These are phyloP conservation scores for Termitomyces sp. DNA, from an alignment of 768 basidiomycete genomes.

Conservation along the genomic window DNA sequence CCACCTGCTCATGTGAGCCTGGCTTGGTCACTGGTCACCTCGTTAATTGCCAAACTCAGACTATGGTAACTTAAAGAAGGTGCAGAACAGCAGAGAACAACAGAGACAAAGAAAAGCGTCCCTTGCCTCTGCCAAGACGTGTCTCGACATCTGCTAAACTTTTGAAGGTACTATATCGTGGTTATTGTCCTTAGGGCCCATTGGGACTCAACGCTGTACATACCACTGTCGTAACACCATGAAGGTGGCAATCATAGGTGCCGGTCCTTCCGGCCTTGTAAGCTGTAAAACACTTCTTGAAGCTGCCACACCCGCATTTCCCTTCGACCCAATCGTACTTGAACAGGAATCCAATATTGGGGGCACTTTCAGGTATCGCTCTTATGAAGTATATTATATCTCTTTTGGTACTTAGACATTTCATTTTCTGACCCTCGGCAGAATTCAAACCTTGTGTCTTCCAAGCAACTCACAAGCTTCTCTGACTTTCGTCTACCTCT, in stretches of 20 bases:
- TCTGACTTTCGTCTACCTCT: constrained; percentile 53
- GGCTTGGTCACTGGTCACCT: too few species aligned
- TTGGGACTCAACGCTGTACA: neutral
- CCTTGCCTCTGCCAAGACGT: too few species aligned
- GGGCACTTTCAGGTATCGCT: constrained; percentile 48
- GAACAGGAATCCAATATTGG: constrained; percentile 48
- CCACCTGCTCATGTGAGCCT: too few species aligned
- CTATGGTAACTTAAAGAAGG: too few species aligned
- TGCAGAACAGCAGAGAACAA: too few species aligned
- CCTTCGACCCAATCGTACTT: constrained; percentile 45
- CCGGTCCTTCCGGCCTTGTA: constrained; percentile 47
- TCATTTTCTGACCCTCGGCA: constrained; percentile 14
- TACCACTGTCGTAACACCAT: constrained; percentile 7
- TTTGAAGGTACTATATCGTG: too few species aligned
- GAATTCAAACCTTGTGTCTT: constrained; percentile 50
- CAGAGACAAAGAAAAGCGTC: too few species aligned
- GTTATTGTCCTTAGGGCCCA: too few species aligned
- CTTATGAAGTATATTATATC: constrained; percentile 36
- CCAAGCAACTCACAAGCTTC: constrained; percentile 58
- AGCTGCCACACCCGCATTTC: constrained; percentile 30
- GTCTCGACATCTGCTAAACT: too few species aligned
- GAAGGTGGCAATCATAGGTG: constrained; percentile 37
- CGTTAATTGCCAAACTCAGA: too few species aligned
- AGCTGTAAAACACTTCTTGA: constrained; percentile 46
- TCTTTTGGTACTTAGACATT: neutral